These are phyloP conservation scores for Raphanus raphanistrum DNA, from an alignment of 345 rosid species.

Conservation along the genomic window DNA sequence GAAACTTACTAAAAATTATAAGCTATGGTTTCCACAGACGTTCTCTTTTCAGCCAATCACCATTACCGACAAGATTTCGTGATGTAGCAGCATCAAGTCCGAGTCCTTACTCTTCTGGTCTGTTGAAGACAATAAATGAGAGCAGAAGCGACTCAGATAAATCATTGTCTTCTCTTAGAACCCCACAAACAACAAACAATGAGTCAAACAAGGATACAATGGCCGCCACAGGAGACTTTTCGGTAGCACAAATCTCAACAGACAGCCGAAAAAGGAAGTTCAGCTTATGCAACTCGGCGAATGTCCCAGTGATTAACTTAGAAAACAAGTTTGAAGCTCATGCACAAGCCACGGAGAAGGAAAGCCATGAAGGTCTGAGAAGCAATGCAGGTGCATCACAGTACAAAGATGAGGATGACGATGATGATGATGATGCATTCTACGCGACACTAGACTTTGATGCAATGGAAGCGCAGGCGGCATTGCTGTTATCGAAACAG, in stretches of 20 bases:
- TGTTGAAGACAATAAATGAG: constrained; percentile 37
- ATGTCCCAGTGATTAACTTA: constrained; percentile 57
- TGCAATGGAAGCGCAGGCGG: constrained; percentile 82
- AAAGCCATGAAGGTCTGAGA: constrained; percentile 30
- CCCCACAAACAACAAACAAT: constrained; percentile 43
- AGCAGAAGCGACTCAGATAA: constrained; percentile 48
- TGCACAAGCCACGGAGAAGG: constrained; percentile 30
- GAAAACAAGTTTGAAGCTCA: constrained; percentile 48
- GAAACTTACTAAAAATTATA: background rate
- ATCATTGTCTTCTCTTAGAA: constrained; percentile 40
- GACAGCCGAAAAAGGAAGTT: constrained; percentile 60
- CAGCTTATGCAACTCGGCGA: constrained; percentile 42
- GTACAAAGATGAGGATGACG: constrained; percentile 28
- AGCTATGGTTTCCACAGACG: constrained; percentile 53
- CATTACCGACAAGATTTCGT: constrained; percentile 47
- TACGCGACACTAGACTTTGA: constrained; percentile 74
- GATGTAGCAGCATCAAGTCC: constrained; percentile 31
- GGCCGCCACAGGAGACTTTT: constrained; percentile 13
- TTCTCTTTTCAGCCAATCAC: constrained; percentile 92
- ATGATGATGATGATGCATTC: constrained; percentile 62
- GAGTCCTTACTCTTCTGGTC: constrained; percentile 44
- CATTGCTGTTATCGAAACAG: constrained; percentile 50
- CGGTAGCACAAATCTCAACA: constrained; percentile 31
- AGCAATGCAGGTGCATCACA: constrained; percentile 30
- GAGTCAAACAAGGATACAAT: constrained; percentile 37